These are phyloP conservation scores for Fusarium falciforme DNA, from an alignment of 2,329 filamentous ascomycete genomes.

Conservation along the genomic window DNA sequence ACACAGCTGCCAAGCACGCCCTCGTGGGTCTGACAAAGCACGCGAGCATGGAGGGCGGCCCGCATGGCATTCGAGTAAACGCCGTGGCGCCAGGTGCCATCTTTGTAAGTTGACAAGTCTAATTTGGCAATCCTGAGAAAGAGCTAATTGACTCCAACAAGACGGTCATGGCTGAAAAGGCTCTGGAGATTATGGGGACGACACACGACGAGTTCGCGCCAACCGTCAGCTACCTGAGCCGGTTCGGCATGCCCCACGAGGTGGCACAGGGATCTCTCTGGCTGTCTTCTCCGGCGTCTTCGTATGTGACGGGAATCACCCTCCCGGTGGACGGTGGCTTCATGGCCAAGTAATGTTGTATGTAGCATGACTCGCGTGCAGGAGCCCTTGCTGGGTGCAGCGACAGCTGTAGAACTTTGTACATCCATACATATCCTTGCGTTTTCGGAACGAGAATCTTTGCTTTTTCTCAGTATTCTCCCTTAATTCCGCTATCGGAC, in stretches of 20 bases:
- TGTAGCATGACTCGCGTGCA: conserved; percentile 2
- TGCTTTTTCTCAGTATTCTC: background rate
- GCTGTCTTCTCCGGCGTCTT: conserved; percentile 17
- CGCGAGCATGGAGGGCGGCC: conserved; percentile 52
- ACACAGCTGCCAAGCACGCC: conserved; percentile 52
- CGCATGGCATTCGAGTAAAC: conserved; percentile 36
- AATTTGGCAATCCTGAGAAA: background rate
- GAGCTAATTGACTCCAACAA: conserved; percentile 7
- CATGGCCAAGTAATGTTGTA: conserved; percentile 12
- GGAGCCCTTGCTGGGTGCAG: background rate
- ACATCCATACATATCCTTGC: background rate
- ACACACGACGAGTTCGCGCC: conserved; percentile 33
- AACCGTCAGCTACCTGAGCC: conserved; percentile 24
- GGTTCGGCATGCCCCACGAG: conserved; percentile 27
- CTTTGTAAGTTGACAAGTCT: conserved; percentile 19
- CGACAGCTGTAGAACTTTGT: background rate
- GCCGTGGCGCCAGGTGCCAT: conserved; percentile 34
- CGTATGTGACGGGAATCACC: conserved; percentile 24
- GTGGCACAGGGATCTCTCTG: conserved; percentile 27
- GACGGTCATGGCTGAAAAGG: conserved; percentile 29
- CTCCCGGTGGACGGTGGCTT: conserved; percentile 25
- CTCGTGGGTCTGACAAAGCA: conserved; percentile 53
- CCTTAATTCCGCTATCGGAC: background rate
- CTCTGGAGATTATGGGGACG: conserved; percentile 33
- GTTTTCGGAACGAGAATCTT: background rate